Percentiles rank a stretch among this genome's conserved stretches.
Evolutionary conservation across 768 basidiomycete species (phyloP).

Genomic region (Auricularia heimuer): DNA sequence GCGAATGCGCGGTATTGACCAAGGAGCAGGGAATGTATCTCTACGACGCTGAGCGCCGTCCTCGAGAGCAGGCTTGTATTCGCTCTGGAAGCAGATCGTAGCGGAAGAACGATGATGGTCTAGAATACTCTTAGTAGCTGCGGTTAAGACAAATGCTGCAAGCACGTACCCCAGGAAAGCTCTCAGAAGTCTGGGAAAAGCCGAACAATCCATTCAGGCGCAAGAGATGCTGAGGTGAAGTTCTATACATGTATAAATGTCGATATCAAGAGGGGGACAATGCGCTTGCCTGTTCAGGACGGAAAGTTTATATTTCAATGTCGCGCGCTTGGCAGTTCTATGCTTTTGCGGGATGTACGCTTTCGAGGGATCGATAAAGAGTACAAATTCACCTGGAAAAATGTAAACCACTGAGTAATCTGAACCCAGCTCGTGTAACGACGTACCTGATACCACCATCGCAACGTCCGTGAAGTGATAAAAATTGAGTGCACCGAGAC

Average conservation of each 20-base stretch:
- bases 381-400: conserved; percentile 12
- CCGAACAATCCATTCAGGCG: conserved; percentile 31
- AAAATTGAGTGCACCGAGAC: conserved; percentile 41
- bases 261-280: too few relatives aligned
- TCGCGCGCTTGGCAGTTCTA: not conserved
- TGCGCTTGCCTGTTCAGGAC: not conserved
- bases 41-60: not conserved
- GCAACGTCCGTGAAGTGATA: conserved; percentile 42
- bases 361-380: conserved; percentile 40
- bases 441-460: conserved; percentile 21
- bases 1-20: conserved; percentile 21
- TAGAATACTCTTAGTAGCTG: conserved; percentile 12
- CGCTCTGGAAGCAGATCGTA: conserved; percentile 23
- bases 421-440: not conserved
- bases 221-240: conserved; percentile 28
- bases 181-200: conserved; percentile 22
- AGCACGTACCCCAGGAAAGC: conserved; percentile 30
- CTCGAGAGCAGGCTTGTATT: conserved; percentile 13
- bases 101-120: conserved; percentile 41
- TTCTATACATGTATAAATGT: too few relatives aligned
- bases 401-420: not conserved
- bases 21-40: not conserved
- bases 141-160: conserved; percentile 11
- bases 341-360: conserved; percentile 25
- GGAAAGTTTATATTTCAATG: conserved; percentile 17